Percentiles rank a stretch among this genome's conserved stretches.
Evolutionary conservation across 2,329 filamentous ascomycete species (phyloP).

Genomic region (Exophiala aquamarina): DNA sequence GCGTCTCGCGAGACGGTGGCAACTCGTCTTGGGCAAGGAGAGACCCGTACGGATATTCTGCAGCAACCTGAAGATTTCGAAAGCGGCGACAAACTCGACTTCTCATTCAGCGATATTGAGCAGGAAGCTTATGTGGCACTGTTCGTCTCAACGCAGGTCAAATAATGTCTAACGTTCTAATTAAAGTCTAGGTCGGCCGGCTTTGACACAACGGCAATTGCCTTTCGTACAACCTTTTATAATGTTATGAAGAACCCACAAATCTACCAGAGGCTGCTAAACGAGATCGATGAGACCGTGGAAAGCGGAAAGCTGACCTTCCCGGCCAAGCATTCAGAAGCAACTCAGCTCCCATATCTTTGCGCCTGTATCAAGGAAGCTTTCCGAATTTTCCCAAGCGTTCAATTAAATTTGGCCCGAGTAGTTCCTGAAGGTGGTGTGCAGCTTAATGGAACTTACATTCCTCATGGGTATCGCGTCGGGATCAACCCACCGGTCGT

Average conservation of each 20-base stretch:
- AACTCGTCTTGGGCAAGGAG: background rate
- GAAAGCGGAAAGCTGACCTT: background rate
- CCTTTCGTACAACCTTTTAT: conserved; percentile 23
- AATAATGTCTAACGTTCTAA: conserved; percentile 5
- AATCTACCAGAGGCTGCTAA: background rate
- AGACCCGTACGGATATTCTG: conserved; percentile 5
- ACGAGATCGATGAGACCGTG: background rate
- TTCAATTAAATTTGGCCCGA: conserved; percentile 24
- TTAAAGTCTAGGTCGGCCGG: conserved; percentile 1
- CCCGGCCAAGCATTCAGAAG: background rate
- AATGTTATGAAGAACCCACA: conserved; percentile 47
- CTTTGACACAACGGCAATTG: conserved; percentile 6
- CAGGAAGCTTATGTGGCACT: conserved; percentile 3
- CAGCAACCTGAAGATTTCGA: conserved; percentile 21
- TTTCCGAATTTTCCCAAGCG: conserved; percentile 13
- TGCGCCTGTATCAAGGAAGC: conserved; percentile 5
- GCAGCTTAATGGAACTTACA: conserved; percentile 7
- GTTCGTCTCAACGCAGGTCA: conserved; percentile 19
- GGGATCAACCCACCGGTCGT: conserved; percentile 15
- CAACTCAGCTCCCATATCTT: conserved; percentile 5
- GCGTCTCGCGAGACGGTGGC: conserved; percentile 29
- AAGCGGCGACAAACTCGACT: conserved; percentile 21
- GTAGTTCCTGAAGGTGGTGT: conserved; percentile 13
- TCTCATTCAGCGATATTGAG: background rate
- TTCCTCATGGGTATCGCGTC: conserved; percentile 3